Conservation (phyloP, 2,329 filamentous ascomycete genomes). For the Cladophialophora exuberans region DNA sequence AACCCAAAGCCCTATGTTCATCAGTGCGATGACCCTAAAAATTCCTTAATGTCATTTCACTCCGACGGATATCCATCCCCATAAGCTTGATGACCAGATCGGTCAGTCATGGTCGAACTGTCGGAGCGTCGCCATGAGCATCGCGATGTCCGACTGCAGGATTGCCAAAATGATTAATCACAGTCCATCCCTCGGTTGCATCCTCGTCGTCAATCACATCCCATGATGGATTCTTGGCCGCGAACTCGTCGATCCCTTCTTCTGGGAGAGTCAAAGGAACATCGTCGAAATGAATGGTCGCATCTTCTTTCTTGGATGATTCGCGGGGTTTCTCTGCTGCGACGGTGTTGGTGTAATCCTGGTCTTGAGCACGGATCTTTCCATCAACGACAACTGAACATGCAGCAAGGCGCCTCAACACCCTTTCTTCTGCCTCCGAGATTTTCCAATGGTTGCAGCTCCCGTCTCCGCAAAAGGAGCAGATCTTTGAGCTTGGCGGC, state of each 20-base stretch:
- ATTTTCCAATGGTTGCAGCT: no score
- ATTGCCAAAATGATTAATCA: slow-evolving; percentile 9
- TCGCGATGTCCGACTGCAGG: slow-evolving; percentile 4
- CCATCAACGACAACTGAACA: no score
- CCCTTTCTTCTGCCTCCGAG: no score
- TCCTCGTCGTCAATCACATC: slow-evolving; percentile 3
- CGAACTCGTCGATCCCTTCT: not conserved
- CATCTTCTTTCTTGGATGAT: not conserved
- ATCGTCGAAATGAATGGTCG: not conserved
- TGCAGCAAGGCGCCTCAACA: no score
- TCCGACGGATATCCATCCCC: not conserved
- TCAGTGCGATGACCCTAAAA: no score
- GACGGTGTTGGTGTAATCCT: no score
- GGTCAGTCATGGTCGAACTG: not conserved
- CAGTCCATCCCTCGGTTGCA: slow-evolving; percentile 9
- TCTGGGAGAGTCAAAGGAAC: not conserved
- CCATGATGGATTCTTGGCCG: slow-evolving; percentile 1
- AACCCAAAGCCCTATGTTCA: no score
- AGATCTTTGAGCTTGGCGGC: no score
- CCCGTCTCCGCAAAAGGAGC: no score
- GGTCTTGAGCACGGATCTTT: no score
- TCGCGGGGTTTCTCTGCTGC: no score
- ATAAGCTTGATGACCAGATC: not conserved
- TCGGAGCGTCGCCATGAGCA: slow-evolving; percentile 6
- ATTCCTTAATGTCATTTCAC: no score